A percentile compares a stretch with the other conserved stretches of the same genome.
phyloP scores from a whole-genome alignment of 495 filamentous ascomycete species.

The Penicillium bovifimosum region DNA sequence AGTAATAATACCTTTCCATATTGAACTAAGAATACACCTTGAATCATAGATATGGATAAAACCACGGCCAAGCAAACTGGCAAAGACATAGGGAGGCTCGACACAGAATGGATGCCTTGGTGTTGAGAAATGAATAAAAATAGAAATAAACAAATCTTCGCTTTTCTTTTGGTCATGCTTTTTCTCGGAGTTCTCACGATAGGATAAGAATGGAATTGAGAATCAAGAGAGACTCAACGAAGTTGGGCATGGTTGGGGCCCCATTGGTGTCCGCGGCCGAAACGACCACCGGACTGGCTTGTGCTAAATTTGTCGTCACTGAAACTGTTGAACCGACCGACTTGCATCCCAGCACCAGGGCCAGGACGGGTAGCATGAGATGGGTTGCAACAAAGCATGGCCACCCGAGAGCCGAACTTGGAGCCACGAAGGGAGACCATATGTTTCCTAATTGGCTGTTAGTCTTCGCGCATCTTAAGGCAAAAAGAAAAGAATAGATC shows the following conservation, averaged over 20 bases:
- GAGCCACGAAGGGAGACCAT: slow-evolving; percentile 98
- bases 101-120: too few species aligned
- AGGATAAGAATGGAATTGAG: neutral
- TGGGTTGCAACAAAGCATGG: slow-evolving; percentile 97
- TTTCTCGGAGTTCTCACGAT: neutral
- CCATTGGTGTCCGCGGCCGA: slow-evolving; percentile 37
- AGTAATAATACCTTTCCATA: slow-evolving; percentile 10
- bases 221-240: slow-evolving; percentile 22
- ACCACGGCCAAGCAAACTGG: neutral
- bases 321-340: slow-evolving; percentile 54
- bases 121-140: too few species aligned
- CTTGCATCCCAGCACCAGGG: slow-evolving; percentile 64
- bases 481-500: neutral
- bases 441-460: slow-evolving; percentile 60
- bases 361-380: slow-evolving; percentile 78
- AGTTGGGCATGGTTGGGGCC: slow-evolving; percentile 32
- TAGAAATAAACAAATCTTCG: too few species aligned
- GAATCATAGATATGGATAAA: neutral
- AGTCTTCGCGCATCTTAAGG: neutral
- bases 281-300: slow-evolving; percentile 28
- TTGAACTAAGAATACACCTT: neutral
- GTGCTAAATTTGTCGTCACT: slow-evolving; percentile 40
- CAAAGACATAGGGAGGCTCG: neutral
- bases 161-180: neutral
- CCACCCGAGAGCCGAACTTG: slow-evolving; percentile 96